Evolutionary conservation across 129 eudicot genomes (phyloP).

Genomic region (Pseudognaphalium luteoalbum): DNA sequence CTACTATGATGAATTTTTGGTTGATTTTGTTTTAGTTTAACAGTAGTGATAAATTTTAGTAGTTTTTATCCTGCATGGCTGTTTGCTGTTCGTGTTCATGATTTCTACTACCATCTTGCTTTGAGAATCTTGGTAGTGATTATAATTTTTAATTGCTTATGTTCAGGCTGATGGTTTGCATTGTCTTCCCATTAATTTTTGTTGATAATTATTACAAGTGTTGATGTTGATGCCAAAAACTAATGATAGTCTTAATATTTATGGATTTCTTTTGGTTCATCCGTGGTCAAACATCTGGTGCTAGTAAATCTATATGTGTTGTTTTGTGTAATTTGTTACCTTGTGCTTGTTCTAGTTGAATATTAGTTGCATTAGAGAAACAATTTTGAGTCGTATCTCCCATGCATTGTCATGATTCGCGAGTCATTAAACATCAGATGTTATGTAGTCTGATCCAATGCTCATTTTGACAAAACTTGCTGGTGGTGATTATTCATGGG

Average conservation of each 20-base stretch:
- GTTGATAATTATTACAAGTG: not conserved
- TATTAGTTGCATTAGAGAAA: not conserved
- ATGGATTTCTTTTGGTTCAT: not conserved
- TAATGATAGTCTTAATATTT: too few relatives aligned
- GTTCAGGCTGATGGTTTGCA: not conserved
- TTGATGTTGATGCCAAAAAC: not conserved
- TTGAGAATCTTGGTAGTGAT: not conserved
- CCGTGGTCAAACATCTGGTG: not conserved
- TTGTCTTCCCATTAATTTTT: not conserved
- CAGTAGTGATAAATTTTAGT: not conserved
- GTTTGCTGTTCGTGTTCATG: not conserved
- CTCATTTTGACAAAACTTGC: not conserved
- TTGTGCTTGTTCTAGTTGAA: too few relatives aligned
- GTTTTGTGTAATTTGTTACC: not conserved
- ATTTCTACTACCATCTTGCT: not conserved
- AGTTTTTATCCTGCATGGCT: not conserved
- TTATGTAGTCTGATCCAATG: not conserved
- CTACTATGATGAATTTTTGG: not conserved
- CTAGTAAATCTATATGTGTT: not conserved
- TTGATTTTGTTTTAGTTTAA: conserved; percentile 7
- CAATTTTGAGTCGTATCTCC: not conserved
- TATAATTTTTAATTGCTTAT: not conserved
- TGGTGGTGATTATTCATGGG: not conserved
- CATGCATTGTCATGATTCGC: not conserved
- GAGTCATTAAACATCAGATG: not conserved